phyloP scores from a whole-genome alignment of 768 basidiomycete genomes.

The Hygrocybe punicea region DNA sequence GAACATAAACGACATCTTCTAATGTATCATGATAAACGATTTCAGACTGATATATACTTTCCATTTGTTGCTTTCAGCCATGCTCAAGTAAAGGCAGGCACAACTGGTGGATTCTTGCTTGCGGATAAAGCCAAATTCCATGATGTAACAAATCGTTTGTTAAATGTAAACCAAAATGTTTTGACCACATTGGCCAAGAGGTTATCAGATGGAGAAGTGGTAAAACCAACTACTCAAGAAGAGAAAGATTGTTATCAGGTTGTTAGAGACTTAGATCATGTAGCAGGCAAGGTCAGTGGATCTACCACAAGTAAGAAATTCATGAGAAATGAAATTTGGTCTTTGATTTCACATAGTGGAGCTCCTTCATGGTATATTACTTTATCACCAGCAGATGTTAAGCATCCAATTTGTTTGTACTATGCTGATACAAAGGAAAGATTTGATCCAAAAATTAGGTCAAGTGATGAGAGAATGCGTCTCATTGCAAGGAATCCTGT shows the following conservation, averaged over 20 bases:
- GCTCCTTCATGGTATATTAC: constrained; percentile 30
- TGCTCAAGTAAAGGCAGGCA: constrained; percentile 33
- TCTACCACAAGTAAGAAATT: constrained; percentile 26
- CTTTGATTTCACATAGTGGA: constrained; percentile 16
- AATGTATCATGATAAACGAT: constrained; percentile 40
- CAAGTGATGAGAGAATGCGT: constrained; percentile 16
- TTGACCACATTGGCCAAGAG: constrained; percentile 17
- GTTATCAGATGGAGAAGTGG: constrained; percentile 23
- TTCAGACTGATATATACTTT: constrained; percentile 37
- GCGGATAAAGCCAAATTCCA: constrained; percentile 26
- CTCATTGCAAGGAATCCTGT: constrained; percentile 27
- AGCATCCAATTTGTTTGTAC: constrained; percentile 33
- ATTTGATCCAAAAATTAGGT: constrained; percentile 12
- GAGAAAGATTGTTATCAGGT: constrained; percentile 37
- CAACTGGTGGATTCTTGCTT: constrained; percentile 26
- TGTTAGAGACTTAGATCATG: constrained; percentile 33
- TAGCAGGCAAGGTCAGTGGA: constrained; percentile 30
- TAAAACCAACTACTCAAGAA: constrained; percentile 24
- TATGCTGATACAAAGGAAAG: constrained; percentile 19
- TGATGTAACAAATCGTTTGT: constrained; percentile 20
- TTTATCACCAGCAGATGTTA: constrained; percentile 28
- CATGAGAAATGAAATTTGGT: constrained; percentile 26
- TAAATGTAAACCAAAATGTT: constrained; percentile 20
- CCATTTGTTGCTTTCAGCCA: constrained; percentile 41
- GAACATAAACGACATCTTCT: constrained; percentile 26